phyloP scores from a whole-genome alignment of 768 basidiomycete species.

The Collybia sordida region DNA sequence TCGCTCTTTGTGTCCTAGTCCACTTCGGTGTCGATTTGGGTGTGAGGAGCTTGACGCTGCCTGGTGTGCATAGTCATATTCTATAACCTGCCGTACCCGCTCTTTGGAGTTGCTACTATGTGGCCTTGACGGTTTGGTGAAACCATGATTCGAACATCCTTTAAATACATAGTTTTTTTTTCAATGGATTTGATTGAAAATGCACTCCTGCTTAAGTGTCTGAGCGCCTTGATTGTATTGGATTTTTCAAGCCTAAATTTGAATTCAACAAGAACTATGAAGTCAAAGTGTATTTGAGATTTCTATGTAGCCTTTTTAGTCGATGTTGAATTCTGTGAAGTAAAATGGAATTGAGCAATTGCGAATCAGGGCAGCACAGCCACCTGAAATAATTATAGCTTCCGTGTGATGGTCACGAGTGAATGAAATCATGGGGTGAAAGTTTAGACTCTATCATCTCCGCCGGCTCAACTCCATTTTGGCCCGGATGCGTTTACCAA shows the following conservation, averaged over 20 bases:
- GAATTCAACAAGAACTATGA: too few species aligned
- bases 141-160: conserved; percentile 78
- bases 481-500: conserved; percentile 16
- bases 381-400: too few species aligned
- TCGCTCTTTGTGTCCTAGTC: conserved; percentile 40
- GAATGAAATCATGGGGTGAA: background rate
- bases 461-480: conserved; percentile 14
- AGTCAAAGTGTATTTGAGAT: too few species aligned
- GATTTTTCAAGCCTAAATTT: too few species aligned
- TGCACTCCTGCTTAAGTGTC: too few species aligned
- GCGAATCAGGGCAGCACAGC: too few species aligned
- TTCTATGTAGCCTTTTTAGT: too few species aligned
- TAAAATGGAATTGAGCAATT: too few species aligned
- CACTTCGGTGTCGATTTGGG: conserved; percentile 57
- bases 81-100: conserved; percentile 73
- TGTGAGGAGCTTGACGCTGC: conserved; percentile 37
- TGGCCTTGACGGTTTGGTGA: conserved; percentile 79
- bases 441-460: background rate
- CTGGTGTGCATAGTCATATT: conserved; percentile 69
- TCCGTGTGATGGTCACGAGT: background rate
- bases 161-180: too few species aligned
- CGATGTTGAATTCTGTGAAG: too few species aligned
- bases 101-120: conserved; percentile 60
- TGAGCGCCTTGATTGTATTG: too few species aligned
- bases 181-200: too few species aligned